Evolutionary conservation across 2,329 filamentous ascomycete species (phyloP), one percentile per base, ranked within the genome.

Genomic region (Exophiala aquamarina): DNA sequence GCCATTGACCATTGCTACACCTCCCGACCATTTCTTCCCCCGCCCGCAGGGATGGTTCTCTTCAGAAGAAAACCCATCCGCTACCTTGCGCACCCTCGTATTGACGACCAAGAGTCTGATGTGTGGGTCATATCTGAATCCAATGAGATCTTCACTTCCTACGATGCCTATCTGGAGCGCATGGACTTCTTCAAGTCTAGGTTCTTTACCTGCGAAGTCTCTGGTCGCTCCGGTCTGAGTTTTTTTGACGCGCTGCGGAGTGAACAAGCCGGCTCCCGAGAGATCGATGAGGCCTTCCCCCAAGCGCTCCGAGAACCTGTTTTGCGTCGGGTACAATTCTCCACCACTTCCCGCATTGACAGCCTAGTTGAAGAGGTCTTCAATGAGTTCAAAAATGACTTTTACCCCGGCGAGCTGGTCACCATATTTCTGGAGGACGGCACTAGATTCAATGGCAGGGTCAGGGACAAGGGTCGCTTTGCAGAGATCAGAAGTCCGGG

Each of bases 61-160:
- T 96, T 88, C 71, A 97, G 97, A 75, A 83, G 93, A 62, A 97
- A 97, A 72, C 91, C 91, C 47, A 90, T 97, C 64, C 84, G 88
- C 71, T 87, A 89, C 66, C 75, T 91, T 58, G 79, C 86, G 40
- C 77, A 78, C 38, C 86, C 87, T 17, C 74, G 79, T 42, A 81
- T 92, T 57, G 78, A 90, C 59, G 84, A 93, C 74, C 89, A 95
- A 57, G 83, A 87, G 61, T 78, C 81, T 59, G 90, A 97, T 80
- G 84, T 97, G 47, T 98, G 90, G 89, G 81, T 89, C 55, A 95
- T 98, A 55, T 77, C 84, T 47, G 83, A 91, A 68, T 97, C 93
- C 11, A 88, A 87, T 34, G 93, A 98, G 70, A 77, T 96, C 47
- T 98, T 97, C 64, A 75, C 78, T 15, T 86, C 84, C 41, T 97